These are phyloP conservation scores for Nectriaceae sp. DNA, from an alignment of 2,329 filamentous ascomycete genomes.

Conservation along the genomic window DNA sequence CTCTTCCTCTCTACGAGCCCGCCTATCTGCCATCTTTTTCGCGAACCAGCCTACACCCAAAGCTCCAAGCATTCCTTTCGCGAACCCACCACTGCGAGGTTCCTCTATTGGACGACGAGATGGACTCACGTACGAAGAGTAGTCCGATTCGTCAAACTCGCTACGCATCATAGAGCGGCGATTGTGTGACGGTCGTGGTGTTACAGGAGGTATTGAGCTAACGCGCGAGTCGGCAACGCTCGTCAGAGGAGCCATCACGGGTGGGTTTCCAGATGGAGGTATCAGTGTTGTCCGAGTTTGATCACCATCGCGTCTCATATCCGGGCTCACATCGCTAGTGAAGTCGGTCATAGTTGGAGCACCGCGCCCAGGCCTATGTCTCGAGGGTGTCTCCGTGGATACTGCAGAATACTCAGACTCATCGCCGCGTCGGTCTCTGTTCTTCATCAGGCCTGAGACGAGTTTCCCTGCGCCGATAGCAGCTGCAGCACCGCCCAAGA, in stretches of 20 bases:
- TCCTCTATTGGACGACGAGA: slow-evolving; percentile 57
- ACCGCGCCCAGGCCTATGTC: slow-evolving; percentile 41
- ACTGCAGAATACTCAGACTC: slow-evolving; percentile 66
- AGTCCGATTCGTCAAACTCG: slow-evolving; percentile 53
- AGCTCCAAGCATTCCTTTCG: slow-evolving; percentile 60
- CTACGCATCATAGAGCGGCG: slow-evolving; percentile 41
- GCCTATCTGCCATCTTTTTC: slow-evolving; percentile 62
- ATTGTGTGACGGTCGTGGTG: slow-evolving; percentile 37
- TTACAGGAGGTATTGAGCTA: slow-evolving; percentile 43
- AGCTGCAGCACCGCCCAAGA: slow-evolving; percentile 61
- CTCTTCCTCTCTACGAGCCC: slow-evolving; percentile 45
- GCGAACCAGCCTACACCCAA: slow-evolving; percentile 70
- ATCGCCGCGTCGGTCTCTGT: slow-evolving; percentile 51
- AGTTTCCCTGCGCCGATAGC: slow-evolving; percentile 64
- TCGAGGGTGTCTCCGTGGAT: slow-evolving; percentile 60
- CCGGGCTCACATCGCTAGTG: slow-evolving; percentile 49
- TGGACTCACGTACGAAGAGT: slow-evolving; percentile 63
- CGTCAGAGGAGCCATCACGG: slow-evolving; percentile 46
- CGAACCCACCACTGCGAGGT: slow-evolving; percentile 49
- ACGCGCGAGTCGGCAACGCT: slow-evolving; percentile 45
- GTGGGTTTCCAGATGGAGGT: slow-evolving; percentile 48
- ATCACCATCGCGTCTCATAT: slow-evolving; percentile 28
- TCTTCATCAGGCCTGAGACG: slow-evolving; percentile 59
- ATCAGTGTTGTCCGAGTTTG: slow-evolving; percentile 44
- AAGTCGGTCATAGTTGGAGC: slow-evolving; percentile 50